Conservation (phyloP, 2,329 filamentous ascomycete genomes). For the Phoma sp. region DNA sequence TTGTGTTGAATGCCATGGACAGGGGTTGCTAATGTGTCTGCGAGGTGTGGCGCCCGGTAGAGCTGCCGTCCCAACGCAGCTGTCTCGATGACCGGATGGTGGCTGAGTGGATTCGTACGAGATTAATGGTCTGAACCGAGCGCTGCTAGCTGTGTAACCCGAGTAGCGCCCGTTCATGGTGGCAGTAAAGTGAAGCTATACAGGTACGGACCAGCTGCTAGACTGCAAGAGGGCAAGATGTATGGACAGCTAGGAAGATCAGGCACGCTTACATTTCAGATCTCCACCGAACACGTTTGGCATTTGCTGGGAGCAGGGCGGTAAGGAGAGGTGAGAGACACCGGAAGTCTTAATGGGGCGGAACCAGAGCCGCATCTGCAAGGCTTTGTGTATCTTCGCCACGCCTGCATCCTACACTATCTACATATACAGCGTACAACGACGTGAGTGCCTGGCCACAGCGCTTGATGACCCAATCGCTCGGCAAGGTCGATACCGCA, state of each 20-base stretch:
- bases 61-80: conserved; percentile 16
- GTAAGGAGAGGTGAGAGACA: conserved; percentile 4
- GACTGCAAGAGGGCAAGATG: conserved; percentile 18
- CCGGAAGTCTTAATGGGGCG: conserved; percentile 1
- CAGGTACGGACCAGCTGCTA: conserved; percentile 20
- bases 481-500: neutral
- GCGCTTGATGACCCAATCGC: conserved; percentile 7
- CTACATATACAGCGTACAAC: no score
- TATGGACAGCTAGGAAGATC: conserved; percentile 24
- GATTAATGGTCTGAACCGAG: conserved; percentile 12
- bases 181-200: conserved; percentile 24
- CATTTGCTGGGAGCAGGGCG: conserved; percentile 15
- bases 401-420: neutral
- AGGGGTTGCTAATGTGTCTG: conserved; percentile 1
- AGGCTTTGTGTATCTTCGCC: neutral
- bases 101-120: conserved; percentile 25
- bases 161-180: conserved; percentile 25
- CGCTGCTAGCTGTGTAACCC: conserved; percentile 16
- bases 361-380: conserved; percentile 1
- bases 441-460: neutral
- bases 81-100: conserved; percentile 10
- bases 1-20: neutral
- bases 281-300: conserved; percentile 31
- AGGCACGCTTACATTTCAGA: conserved; percentile 28
- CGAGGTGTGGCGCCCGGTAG: conserved; percentile 15